Conservation (phyloP, 257 asterid species). For the Solanum chilense region DNA sequence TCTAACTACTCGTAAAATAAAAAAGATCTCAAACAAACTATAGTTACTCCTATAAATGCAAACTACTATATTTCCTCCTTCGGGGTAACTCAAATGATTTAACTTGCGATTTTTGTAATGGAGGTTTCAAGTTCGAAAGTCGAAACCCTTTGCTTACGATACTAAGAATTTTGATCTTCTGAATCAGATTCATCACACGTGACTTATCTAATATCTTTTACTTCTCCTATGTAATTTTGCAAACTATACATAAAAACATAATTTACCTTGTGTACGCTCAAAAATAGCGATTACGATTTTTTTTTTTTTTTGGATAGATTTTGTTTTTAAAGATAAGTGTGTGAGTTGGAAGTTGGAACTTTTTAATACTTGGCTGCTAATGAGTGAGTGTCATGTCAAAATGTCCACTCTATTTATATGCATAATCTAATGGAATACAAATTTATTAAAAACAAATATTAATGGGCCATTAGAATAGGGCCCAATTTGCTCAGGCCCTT, state of each 20-base stretch:
- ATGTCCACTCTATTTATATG: neutral
- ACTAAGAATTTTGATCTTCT: neutral
- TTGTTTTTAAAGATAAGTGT: neutral
- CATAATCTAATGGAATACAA: neutral
- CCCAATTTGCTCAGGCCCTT: neutral
- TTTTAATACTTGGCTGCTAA: neutral
- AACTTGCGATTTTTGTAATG: too few species aligned
- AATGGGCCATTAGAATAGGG: neutral
- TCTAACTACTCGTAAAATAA: neutral
- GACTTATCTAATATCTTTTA: neutral
- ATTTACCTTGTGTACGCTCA: neutral
- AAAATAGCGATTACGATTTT: neutral
- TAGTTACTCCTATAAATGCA: neutral
- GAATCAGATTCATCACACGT: neutral
- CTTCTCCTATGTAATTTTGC: neutral
- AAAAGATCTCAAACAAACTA: neutral
- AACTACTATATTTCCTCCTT: too few species aligned
- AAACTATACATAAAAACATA: fast-evolving
- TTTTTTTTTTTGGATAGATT: neutral
- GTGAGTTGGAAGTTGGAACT: neutral
- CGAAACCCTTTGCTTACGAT: neutral
- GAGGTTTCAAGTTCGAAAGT: neutral
- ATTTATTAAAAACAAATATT: neutral
- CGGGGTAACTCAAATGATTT: too few species aligned
- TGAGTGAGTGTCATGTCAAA: neutral